phyloP scores from a whole-genome alignment of 2,329 filamentous ascomycete species.

The Hortaea werneckii region DNA sequence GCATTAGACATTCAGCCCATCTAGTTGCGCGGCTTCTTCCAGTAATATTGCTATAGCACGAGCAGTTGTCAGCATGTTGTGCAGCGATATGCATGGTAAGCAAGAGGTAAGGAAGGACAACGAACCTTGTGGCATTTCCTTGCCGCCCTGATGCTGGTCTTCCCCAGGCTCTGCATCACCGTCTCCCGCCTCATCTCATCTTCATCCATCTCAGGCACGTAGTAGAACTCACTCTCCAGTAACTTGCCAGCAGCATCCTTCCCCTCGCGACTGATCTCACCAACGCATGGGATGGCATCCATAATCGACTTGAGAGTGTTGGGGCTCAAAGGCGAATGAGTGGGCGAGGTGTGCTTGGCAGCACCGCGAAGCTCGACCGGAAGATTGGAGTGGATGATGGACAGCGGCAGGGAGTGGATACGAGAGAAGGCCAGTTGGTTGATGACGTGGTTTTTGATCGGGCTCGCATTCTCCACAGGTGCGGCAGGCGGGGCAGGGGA shows the following conservation, averaged over 20 bases:
- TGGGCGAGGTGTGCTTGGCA: conserved; percentile 21
- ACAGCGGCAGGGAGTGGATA: conserved; percentile 80
- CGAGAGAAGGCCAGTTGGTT: conserved; percentile 95
- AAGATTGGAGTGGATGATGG: conserved; percentile 78
- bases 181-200: conserved; percentile 70
- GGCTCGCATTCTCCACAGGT: conserved; percentile 26
- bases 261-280: conserved; percentile 78
- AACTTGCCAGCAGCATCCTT: conserved; percentile 93
- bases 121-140: conserved; percentile 94
- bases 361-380: conserved; percentile 45
- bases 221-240: conserved; percentile 95
- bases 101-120: conserved; percentile 12
- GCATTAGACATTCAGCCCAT: too few relatives aligned
- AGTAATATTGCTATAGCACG: conserved; percentile 59
- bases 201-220: conserved; percentile 75
- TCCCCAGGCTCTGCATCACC: conserved; percentile 75
- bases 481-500: conserved; percentile 7
- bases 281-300: conserved; percentile 66
- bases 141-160: conserved; percentile 79
- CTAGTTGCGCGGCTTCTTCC: conserved; percentile 48
- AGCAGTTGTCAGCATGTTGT: too few relatives aligned
- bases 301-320: conserved; percentile 61
- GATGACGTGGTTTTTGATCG: conserved; percentile 72
- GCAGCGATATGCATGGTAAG: conserved; percentile 1
- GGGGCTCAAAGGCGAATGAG: conserved; percentile 39